phyloP scores from a whole-genome alignment of 2,329 filamentous ascomycete species.

The Hymenoscyphus linearis region DNA sequence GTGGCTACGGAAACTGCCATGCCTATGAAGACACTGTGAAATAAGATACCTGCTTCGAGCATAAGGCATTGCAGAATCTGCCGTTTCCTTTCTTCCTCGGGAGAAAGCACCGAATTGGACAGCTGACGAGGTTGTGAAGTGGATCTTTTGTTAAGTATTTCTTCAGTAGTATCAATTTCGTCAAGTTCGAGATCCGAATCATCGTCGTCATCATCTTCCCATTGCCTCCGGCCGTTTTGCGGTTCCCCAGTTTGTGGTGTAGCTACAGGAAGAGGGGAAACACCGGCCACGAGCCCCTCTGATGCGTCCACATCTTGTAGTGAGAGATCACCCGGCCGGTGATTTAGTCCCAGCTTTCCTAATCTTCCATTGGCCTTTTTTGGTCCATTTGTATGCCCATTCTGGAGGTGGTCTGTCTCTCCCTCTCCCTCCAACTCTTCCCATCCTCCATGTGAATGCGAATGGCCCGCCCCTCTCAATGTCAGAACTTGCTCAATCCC shows the following conservation, averaged over 20 bases:
- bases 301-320: constrained; percentile 47
- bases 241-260: constrained; percentile 36
- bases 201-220: constrained; percentile 37
- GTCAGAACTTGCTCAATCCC: constrained; percentile 86
- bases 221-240: constrained; percentile 32
- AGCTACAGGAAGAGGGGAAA: constrained; percentile 52
- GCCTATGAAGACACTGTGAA: constrained; percentile 81
- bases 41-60: constrained; percentile 77
- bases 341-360: constrained; percentile 28
- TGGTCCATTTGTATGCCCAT: constrained; percentile 29
- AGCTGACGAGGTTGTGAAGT: constrained; percentile 24
- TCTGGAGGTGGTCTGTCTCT: constrained; percentile 20
- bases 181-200: constrained; percentile 57
- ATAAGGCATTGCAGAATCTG: constrained; percentile 72
- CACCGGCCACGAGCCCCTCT: constrained; percentile 52
- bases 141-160: constrained; percentile 23
- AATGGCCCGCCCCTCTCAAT: constrained; percentile 58
- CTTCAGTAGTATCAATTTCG: constrained; percentile 48
- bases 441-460: constrained; percentile 46
- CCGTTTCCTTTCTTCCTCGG: constrained; percentile 55
- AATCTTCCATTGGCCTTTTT: constrained; percentile 27
- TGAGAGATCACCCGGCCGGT: constrained; percentile 45
- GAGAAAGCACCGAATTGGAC: constrained; percentile 28
- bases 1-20: constrained; percentile 81
- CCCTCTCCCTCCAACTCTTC: constrained; percentile 36